phyloP scores from a whole-genome alignment of 768 basidiomycete genomes.

The Rhizopogon vesiculosus region DNA sequence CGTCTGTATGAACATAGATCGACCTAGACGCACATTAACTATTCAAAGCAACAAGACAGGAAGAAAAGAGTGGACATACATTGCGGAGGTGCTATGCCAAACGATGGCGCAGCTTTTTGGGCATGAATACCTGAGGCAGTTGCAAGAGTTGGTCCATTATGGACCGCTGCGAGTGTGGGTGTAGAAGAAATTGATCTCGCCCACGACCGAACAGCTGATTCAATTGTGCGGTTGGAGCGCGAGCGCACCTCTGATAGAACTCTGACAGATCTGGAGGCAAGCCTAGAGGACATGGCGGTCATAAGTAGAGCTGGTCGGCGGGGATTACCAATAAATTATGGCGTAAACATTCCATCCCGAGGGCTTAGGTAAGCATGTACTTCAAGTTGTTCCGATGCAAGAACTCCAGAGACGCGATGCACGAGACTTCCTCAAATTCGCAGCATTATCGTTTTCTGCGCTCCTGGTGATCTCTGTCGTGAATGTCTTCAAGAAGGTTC shows the following conservation, averaged over 20 bases:
- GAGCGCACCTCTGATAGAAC: background rate
- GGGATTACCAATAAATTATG: background rate
- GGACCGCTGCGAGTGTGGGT: constrained; percentile 13
- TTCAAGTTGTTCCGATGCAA: background rate
- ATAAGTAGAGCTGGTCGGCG: background rate
- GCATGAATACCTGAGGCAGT: constrained; percentile 26
- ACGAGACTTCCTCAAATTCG: background rate
- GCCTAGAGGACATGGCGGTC: constrained; percentile 12
- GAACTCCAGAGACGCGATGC: background rate
- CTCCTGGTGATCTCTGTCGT: constrained; percentile 12
- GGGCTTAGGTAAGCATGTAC: constrained; percentile 17
- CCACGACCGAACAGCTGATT: constrained; percentile 14
- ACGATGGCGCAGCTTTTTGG: constrained; percentile 1
- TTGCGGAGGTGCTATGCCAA: constrained; percentile 17
- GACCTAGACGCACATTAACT: constrained; percentile 34
- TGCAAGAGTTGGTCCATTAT: constrained; percentile 28
- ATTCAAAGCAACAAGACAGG: background rate
- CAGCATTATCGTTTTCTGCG: constrained; percentile 7
- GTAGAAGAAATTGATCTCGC: constrained; percentile 20
- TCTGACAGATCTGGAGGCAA: constrained; percentile 13
- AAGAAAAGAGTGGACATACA: constrained; percentile 24
- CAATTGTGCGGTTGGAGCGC: constrained; percentile 4
- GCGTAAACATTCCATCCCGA: background rate
- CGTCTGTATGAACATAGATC: constrained; percentile 98
- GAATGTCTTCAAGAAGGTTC: constrained; percentile 12